Percentiles rank a stretch among this genome's conserved stretches.
Conservation (phyloP, 305 asterid species). For the Fraxinus angustifolia region DNA sequence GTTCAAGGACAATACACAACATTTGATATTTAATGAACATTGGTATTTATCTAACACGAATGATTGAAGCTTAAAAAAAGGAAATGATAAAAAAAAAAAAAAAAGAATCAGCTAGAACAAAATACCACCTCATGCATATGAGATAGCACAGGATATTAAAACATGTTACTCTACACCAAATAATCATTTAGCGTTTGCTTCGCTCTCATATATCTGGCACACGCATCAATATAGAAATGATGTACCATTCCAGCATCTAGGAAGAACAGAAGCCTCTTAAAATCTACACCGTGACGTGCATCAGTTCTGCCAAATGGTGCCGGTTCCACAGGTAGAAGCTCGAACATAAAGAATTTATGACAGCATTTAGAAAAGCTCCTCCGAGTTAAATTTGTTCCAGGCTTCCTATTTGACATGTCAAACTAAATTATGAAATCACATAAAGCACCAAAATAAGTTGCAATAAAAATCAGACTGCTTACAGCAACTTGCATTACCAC, state of each 20-base stretch:
- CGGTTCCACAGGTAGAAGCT: constrained; percentile 23
- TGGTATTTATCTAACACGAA: not conserved
- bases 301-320: constrained; percentile 11
- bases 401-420: constrained; percentile 61
- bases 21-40: constrained; percentile 11
- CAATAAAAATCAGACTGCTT: not conserved
- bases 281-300: constrained; percentile 14
- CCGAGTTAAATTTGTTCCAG: constrained; percentile 67
- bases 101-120: constrained; percentile 30
- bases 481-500: not conserved
- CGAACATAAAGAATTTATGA: constrained; percentile 22
- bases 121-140: constrained; percentile 26
- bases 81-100: not conserved
- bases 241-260: constrained; percentile 22
- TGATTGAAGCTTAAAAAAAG: not conserved
- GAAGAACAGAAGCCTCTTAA: constrained; percentile 6
- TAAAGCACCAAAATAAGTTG: not conserved
- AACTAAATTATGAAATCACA: constrained; percentile 22
- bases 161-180: constrained; percentile 41
- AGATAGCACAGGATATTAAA: constrained; percentile 33
- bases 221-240: constrained; percentile 43
- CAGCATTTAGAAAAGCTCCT: constrained; percentile 84
- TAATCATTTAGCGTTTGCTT: constrained; percentile 26
- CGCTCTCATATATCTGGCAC: constrained; percentile 27
- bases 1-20: not conserved